A percentile compares a stretch with the other conserved stretches of the same genome.
Evolutionary conservation across 495 filamentous ascomycete genomes (phyloP).

Genomic region (Neurospora sp.): DNA sequence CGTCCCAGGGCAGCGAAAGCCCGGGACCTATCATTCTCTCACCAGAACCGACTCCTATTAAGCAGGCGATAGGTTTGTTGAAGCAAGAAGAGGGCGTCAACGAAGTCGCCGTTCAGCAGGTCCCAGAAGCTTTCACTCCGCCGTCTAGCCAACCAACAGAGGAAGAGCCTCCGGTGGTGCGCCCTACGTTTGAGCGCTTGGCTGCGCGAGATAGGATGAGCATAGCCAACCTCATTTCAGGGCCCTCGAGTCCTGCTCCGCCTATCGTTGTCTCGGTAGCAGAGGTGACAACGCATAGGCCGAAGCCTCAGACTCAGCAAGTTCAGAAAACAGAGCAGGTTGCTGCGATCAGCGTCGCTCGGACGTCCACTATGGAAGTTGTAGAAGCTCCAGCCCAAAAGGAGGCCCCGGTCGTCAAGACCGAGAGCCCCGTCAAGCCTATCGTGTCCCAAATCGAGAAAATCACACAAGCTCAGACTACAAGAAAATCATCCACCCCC

Average conservation of each 20-base stretch:
- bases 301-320: background rate
- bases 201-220: background rate
- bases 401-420: background rate
- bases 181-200: slow-evolving; percentile 8
- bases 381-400: background rate
- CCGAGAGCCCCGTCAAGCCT: background rate
- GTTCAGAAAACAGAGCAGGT: background rate
- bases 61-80: slow-evolving; percentile 10
- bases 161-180: background rate
- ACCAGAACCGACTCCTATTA: slow-evolving; percentile 27
- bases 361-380: too few species aligned
- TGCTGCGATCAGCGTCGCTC: background rate
- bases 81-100: slow-evolving; percentile 22
- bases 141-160: background rate
- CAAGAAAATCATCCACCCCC: background rate
- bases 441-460: background rate
- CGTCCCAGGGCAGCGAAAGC: slow-evolving; percentile 30
- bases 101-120: slow-evolving; percentile 3
- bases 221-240: background rate
- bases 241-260: background rate
- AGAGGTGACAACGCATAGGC: background rate
- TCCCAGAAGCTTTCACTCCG: slow-evolving; percentile 4
- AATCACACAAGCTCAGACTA: background rate
- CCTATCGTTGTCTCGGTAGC: background rate
- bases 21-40: slow-evolving; percentile 26